A percentile compares a stretch with the other conserved stretches of the same genome.
Conservation (phyloP, 768 basidiomycete genomes). For the Ramaria rubella region DNA sequence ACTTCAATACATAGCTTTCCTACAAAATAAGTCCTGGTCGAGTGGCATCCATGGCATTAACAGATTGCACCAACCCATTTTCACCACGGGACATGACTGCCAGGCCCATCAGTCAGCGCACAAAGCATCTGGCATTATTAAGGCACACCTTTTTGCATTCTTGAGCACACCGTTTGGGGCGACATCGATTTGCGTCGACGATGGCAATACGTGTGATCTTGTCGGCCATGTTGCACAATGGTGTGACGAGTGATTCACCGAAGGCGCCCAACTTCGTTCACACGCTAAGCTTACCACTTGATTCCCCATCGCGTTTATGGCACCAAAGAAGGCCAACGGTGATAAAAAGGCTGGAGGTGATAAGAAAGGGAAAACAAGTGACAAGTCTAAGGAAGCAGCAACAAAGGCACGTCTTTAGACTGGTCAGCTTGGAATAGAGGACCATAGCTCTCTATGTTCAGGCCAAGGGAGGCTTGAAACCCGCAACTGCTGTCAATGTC, state of each 20-base stretch:
- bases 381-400: slow-evolving; percentile 14
- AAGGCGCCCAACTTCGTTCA: background rate
- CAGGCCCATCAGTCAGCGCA: background rate
- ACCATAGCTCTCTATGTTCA: slow-evolving; percentile 16
- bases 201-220: slow-evolving; percentile 98
- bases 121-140: background rate
- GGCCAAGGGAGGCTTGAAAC: slow-evolving; percentile 59
- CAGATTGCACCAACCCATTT: slow-evolving; percentile 68
- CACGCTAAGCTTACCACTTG: background rate
- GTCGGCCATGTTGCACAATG: slow-evolving; percentile 57
- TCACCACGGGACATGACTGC: slow-evolving; percentile 91
- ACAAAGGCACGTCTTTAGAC: slow-evolving; percentile 16
- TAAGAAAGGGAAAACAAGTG: slow-evolving; percentile 25
- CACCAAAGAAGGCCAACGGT: slow-evolving; percentile 36
- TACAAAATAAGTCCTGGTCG: slow-evolving; percentile 23
- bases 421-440: background rate
- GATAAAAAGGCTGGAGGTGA: slow-evolving; percentile 32
- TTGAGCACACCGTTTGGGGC: slow-evolving; percentile 93
- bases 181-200: slow-evolving; percentile 86
- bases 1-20: slow-evolving; percentile 99
- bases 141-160: slow-evolving; percentile 89
- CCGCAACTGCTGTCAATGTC: slow-evolving; percentile 78
- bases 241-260: slow-evolving; percentile 6
- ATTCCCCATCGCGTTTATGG: no score
- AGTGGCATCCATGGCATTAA: background rate